Evolutionary conservation across 306 rosid species (phyloP).

Genomic region (Rubus idaeus): DNA sequence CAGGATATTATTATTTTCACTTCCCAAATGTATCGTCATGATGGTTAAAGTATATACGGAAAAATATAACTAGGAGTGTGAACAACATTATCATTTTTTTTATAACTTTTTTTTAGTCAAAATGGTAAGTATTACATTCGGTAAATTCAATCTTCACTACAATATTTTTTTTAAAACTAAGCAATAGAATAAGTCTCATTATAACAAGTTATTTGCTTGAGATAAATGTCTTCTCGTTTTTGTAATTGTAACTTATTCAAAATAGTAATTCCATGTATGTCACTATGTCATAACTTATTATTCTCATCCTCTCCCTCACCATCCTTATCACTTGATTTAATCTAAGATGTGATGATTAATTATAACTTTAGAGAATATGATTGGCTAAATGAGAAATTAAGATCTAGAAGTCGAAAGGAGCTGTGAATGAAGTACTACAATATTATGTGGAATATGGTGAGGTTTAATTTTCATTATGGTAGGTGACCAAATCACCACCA

Average conservation of each 20-base stretch:
- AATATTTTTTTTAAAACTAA: background rate
- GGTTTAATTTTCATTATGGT: slow-evolving; percentile 34
- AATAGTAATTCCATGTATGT: too few relatives aligned
- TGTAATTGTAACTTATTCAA: too few relatives aligned
- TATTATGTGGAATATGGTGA: slow-evolving; percentile 16
- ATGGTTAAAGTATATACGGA: background rate
- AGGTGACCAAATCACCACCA: slow-evolving; percentile 37
- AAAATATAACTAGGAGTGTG: too few relatives aligned
- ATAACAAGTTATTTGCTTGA: background rate
- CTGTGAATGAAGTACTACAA: background rate
- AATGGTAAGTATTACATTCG: too few relatives aligned
- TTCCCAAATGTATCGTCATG: background rate
- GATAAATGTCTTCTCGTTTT: background rate
- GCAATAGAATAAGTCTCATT: background rate
- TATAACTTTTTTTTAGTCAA: too few relatives aligned
- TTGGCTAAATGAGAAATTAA: background rate
- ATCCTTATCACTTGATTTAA: background rate
- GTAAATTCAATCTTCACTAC: background rate
- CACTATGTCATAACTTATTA: too few relatives aligned
- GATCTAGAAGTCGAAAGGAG: background rate
- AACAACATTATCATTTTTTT: too few relatives aligned
- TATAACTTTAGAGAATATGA: background rate
- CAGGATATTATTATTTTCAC: background rate
- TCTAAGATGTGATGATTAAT: background rate
- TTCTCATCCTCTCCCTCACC: background rate